These are phyloP conservation scores for Podospora australis DNA, from an alignment of 495 filamentous ascomycete species.

Conservation along the genomic window DNA sequence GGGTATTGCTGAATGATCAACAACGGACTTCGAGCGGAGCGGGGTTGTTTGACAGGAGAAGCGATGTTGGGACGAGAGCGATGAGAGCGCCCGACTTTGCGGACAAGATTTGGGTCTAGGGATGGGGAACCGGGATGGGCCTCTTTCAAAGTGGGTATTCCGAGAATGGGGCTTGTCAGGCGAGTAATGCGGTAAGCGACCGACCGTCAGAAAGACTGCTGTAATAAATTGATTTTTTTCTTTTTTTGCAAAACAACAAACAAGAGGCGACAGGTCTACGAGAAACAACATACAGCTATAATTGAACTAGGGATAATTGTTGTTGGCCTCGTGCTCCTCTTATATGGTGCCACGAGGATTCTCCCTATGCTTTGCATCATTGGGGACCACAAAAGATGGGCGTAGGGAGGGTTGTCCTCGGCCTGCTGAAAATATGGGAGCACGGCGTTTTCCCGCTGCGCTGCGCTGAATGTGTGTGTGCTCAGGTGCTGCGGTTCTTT, in stretches of 20 bases:
- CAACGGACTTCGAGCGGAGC: not conserved
- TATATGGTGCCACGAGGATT: too few relatives aligned
- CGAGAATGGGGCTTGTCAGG: constrained; percentile 14
- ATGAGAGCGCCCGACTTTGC: constrained; percentile 3
- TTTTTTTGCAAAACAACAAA: too few relatives aligned
- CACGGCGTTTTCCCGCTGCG: not conserved
- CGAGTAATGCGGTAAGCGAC: constrained; percentile 14
- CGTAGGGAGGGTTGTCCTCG: not conserved
- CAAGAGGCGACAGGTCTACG: too few relatives aligned
- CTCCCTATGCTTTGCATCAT: constrained; percentile 3
- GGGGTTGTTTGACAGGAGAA: not conserved
- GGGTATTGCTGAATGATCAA: too few relatives aligned
- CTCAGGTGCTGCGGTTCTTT: not conserved
- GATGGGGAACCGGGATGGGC: constrained; percentile 11
- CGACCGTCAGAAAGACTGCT: constrained; percentile 5
- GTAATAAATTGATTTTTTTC: too few relatives aligned
- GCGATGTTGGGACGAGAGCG: constrained; percentile 2
- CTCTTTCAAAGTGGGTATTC: constrained; percentile 15
- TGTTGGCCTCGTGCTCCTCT: too few relatives aligned
- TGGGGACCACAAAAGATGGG: not conserved
- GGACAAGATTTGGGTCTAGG: constrained; percentile 6
- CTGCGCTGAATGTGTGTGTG: not conserved
- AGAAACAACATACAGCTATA: too few relatives aligned
- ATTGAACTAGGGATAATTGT: too few relatives aligned
- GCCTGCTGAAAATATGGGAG: not conserved